Evolutionary conservation across 495 filamentous ascomycete species (phyloP), one percentile per base, ranked within the genome.

Genomic region (Penicillium parvum): DNA sequence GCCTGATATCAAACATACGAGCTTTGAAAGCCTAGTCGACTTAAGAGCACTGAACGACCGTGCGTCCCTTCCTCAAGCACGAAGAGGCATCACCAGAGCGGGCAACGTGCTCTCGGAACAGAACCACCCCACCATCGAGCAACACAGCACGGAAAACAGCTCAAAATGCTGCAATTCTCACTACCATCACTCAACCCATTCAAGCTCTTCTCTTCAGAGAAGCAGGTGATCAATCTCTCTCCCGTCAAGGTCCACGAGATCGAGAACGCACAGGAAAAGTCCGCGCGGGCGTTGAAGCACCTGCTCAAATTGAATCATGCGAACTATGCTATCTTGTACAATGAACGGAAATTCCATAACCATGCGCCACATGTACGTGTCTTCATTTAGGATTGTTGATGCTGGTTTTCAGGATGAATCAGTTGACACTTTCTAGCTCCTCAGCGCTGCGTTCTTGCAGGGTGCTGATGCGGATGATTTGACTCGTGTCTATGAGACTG

Each of bases 241-340:
- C 69, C 84, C 0, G 83, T 91, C 27, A 69, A 85, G 37, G 69
- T 84, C 37, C 78, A 91, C 66, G 79, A 84, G 58, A 77, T 94
- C 39, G 92, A 97, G 61, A 84, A 78, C 5, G 74, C 78, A 14
- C 72, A 79, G 7, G 88, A 90, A 44, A 94, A 89, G 63, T 70
- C 84, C 20, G 79, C 85, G 8, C 68, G 91, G 45, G 87, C 87
- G 4, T 73, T 99, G 39, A 96, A 92, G 61, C 89, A 97, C 60
- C 73, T 97, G 10, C 57, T 99, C 23, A 83, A 82, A 52, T 79
- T 90, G 18, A 97, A 99, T 63, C 94, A 99, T 71, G 81, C 83
- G 23, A 95, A 94, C 53, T 73, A 95, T 65, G 76, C 87, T 18
- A 83, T 97, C 38, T 58, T 96, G 40, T 95, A 85, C 57, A 61